Conservation (phyloP, 1,139 yeast genomes). For the Blastobotrys arbuscula region DNA sequence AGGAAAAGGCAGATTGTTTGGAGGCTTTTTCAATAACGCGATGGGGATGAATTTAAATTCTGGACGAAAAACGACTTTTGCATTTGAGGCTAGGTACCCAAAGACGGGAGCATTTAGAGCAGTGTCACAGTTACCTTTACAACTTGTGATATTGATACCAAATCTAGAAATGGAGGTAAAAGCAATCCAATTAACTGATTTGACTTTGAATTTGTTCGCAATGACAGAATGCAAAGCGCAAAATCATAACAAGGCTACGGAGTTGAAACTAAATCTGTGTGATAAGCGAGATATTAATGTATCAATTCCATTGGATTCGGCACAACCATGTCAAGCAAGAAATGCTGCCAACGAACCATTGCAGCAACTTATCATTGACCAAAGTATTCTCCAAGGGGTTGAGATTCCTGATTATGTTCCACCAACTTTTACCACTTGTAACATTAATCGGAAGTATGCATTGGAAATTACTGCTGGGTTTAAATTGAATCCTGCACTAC, state of each 20-base stretch:
- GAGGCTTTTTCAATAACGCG: constrained; percentile 10
- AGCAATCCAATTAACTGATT: constrained; percentile 20
- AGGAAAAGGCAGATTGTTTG: constrained; percentile 7
- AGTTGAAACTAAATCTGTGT: constrained; percentile 19
- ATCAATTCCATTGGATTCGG: constrained; percentile 15
- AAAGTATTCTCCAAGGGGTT: constrained; percentile 31
- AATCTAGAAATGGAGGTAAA: constrained; percentile 9
- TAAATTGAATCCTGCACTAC: constrained; percentile 30
- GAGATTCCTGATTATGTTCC: constrained; percentile 46
- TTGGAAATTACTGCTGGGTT: constrained; percentile 45
- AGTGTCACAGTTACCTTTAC: constrained; percentile 23
- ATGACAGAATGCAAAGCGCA: constrained; percentile 29
- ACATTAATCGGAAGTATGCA: constrained; percentile 46
- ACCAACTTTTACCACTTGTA: constrained; percentile 56
- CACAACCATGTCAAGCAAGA: constrained; percentile 13
- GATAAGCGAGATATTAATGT: constrained; percentile 15
- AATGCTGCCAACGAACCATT: constrained; percentile 14
- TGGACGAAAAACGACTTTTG: constrained; percentile 17
- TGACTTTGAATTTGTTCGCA: constrained; percentile 25
- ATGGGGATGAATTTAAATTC: constrained; percentile 16
- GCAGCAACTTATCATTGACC: constrained; percentile 24
- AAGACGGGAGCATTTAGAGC: constrained; percentile 21
- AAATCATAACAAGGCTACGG: constrained; percentile 17
- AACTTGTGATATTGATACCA: constrained; percentile 21
- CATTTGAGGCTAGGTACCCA: constrained; percentile 28